Base-by-base conservation (phyloP, 768 basidiomycete species). In the Clavaria fumosa region DNA sequence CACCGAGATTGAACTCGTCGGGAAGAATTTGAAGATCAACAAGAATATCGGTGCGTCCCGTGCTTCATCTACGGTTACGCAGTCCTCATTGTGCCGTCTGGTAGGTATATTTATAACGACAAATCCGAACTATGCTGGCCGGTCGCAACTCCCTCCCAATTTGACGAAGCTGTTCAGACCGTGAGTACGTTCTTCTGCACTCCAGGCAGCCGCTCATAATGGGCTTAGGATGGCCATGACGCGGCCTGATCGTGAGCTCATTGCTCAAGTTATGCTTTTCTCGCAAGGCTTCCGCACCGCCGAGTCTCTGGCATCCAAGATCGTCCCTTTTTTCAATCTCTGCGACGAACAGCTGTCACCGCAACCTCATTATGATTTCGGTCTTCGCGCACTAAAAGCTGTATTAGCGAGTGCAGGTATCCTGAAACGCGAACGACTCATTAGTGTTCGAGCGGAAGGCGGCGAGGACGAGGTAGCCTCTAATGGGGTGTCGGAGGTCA, bases 281-380 rank as follows among this genome's bases (percentile, higher is more conserved):
- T 97, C 95, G 14, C 95, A 97, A 63, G 95, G 95, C 44, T 99
- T 97, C 75, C 77, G 95, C 26, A 90, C 90, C 9, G 95, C 95
- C 5, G 95, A 99, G 58, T 81, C 76, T 0, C 71, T 99, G n/a
- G 95, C 95, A 1, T 88, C 88, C 39, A 97, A 97, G 59, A 85
- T 97, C 41, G 95, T 99, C 7, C 95, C 95, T 0, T 97, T 99
- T 68, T 99, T 99, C 71, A 93, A 93, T 55, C 79, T 99, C 39
- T 99, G 95, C 46, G 80, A 90, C 43, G 95, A 97, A 49, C 93
- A 97, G 47, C 70, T 97, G 15, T 97, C 95, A 1, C 76, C 84
- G 17, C 95, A 99, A 50, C 89, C 91, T 2, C 95, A 99, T 62
- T 99, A 99, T 53, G 95, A 99, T 63, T 99, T 99, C 50, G 95